Conservation (phyloP, 768 basidiomycete genomes). For the Psilocybe tampanensis region DNA sequence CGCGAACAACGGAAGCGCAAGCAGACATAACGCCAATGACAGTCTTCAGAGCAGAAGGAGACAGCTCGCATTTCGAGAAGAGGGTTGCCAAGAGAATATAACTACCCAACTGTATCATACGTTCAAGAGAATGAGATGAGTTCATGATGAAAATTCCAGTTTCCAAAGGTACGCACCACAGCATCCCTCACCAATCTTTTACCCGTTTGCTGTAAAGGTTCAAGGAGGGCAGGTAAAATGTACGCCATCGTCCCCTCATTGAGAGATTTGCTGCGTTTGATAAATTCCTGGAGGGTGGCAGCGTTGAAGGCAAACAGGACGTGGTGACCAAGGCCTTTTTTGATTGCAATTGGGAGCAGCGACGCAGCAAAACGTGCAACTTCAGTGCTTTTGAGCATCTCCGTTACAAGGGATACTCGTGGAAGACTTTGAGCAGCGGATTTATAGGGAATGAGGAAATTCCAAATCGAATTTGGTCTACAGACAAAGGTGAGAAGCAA, state of each 20-base stretch:
- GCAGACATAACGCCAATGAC: constrained; percentile 57
- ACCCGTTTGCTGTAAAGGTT: constrained; percentile 49
- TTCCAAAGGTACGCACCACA: constrained; percentile 42
- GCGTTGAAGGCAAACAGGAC: constrained; percentile 83
- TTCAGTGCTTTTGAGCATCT: constrained; percentile 73
- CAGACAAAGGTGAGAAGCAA: not conserved
- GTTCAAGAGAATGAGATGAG: not conserved
- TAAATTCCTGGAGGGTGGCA: constrained; percentile 76
- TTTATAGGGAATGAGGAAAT: constrained; percentile 76
- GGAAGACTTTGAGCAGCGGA: constrained; percentile 76
- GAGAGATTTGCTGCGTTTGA: constrained; percentile 56
- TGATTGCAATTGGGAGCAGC: constrained; percentile 62
- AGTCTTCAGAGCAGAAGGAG: constrained; percentile 57
- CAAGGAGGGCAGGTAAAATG: constrained; percentile 64
- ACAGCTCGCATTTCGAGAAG: constrained; percentile 64
- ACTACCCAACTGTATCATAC: constrained; percentile 58
- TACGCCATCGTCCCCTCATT: constrained; percentile 71
- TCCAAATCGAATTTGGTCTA: constrained; percentile 65
- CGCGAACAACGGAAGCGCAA: constrained; percentile 49
- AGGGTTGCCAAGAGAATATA: constrained; percentile 75
- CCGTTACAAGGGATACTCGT: constrained; percentile 69
- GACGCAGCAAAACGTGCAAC: constrained; percentile 72
- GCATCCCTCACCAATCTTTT: constrained; percentile 49
- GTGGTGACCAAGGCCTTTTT: constrained; percentile 57
- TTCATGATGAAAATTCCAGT: not conserved